These are phyloP conservation scores for Magnolia kwangsiensis DNA, from an alignment of 164 flowering plant genomes.

Conservation along the genomic window DNA sequence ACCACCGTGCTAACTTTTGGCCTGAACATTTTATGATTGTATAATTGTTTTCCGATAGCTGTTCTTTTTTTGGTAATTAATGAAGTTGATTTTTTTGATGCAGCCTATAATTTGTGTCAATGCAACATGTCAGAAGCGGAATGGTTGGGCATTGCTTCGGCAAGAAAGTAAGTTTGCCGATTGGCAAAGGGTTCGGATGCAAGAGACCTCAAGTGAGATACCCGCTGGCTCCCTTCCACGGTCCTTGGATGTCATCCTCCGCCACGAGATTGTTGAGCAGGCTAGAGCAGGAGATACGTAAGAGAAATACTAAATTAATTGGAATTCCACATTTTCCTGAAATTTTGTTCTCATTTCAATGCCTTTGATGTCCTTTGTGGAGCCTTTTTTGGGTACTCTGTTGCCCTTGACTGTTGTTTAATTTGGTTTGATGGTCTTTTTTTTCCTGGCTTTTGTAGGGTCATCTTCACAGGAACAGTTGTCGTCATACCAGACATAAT, in stretches of 20 bases:
- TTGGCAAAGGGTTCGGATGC: slow-evolving; percentile 99
- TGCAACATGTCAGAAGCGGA: slow-evolving; percentile 59
- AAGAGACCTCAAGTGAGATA: slow-evolving; percentile 94
- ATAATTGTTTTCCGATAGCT: background rate
- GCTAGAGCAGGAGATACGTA: slow-evolving; percentile 99
- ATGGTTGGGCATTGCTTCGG: slow-evolving; percentile 73
- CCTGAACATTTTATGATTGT: background rate
- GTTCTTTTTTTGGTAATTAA: background rate
- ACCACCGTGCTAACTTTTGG: too few relatives aligned
- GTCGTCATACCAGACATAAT: slow-evolving; percentile 94
- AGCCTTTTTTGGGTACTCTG: background rate
- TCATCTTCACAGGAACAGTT: slow-evolving; percentile 86
- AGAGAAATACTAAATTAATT: slow-evolving; percentile 12
- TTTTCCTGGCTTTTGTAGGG: slow-evolving; percentile 37
- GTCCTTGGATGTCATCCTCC: slow-evolving; percentile 92
- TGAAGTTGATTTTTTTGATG: slow-evolving; percentile 9
- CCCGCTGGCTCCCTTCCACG: slow-evolving; percentile 97
- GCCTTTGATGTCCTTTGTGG: background rate
- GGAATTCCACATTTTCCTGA: background rate
- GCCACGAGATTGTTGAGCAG: slow-evolving; percentile 97
- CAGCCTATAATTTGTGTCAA: slow-evolving; percentile 88
- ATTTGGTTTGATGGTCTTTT: background rate
- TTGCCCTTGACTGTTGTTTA: background rate
- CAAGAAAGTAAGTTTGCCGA: slow-evolving; percentile 97
- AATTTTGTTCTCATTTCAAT: background rate